A percentile compares a stretch with the other conserved stretches of the same genome.
These are phyloP conservation scores for Lavandula angustifolia DNA, from an alignment of 257 asterid species.

Conservation along the genomic window DNA sequence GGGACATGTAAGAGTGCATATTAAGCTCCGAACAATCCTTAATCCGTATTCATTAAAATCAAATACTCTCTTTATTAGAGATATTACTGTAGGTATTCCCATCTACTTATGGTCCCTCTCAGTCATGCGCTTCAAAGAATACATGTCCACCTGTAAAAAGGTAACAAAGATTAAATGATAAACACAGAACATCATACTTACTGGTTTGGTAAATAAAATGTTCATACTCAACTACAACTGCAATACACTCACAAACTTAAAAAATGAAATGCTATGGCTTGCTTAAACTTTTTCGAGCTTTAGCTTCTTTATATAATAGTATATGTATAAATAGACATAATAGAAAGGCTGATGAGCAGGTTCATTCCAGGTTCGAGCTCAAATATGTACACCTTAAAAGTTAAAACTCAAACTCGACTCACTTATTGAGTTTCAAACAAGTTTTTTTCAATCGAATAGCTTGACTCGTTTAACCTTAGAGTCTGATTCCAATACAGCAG, in stretches of 20 bases:
- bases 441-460: not conserved
- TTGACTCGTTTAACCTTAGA: not conserved
- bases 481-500: slow-evolving; percentile 5
- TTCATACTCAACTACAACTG: slow-evolving; percentile 10
- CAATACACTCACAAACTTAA: not conserved
- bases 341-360: not conserved
- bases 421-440: not conserved
- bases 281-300: no score
- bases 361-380: not conserved
- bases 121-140: slow-evolving; percentile 82
- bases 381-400: not conserved
- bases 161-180: slow-evolving; percentile 21
- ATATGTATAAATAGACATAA: no score
- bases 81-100: slow-evolving; percentile 91
- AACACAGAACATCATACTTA: not conserved
- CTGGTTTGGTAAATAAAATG: slow-evolving; percentile 18
- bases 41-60: not conserved
- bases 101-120: slow-evolving; percentile 85
- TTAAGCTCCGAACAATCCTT: not conserved
- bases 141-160: slow-evolving; percentile 85
- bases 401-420: not conserved
- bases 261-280: slow-evolving; percentile 12
- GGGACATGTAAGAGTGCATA: slow-evolving; percentile 1
- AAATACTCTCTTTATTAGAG: slow-evolving; percentile 16
- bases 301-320: no score